Conservation (phyloP, 257 asterid genomes). For the Gynochthodes officinalis region DNA sequence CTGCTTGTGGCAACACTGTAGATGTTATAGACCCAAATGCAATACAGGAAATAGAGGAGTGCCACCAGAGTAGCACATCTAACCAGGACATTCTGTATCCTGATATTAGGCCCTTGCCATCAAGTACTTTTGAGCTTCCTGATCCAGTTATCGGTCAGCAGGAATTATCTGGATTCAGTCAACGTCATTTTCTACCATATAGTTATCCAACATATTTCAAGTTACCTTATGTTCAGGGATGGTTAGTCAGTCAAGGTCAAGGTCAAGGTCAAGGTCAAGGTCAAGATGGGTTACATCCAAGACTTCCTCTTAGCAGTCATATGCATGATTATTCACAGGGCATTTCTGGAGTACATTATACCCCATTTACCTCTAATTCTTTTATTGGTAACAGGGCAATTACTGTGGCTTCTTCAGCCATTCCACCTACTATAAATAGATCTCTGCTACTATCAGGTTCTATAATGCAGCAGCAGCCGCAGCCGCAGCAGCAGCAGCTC, state of each 20-base stretch:
- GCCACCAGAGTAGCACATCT: slow-evolving; percentile 17
- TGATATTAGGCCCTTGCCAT: neutral
- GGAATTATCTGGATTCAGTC: neutral
- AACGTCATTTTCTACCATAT: slow-evolving; percentile 56
- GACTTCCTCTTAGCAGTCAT: slow-evolving; percentile 23
- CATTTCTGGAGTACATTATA: neutral
- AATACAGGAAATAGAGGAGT: slow-evolving; percentile 49
- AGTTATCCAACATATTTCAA: slow-evolving; percentile 78
- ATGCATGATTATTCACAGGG: slow-evolving; percentile 1
- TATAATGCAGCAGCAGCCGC: slow-evolving; percentile 80
- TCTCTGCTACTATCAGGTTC: slow-evolving; percentile 41
- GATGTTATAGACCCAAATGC: slow-evolving; percentile 62
- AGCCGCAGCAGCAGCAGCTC: slow-evolving; percentile 72
- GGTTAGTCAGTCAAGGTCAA: slow-evolving; percentile 90
- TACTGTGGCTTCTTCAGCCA: slow-evolving; percentile 8
- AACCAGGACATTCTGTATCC: neutral
- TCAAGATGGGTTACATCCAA: slow-evolving; percentile 67
- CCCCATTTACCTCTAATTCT: slow-evolving; percentile 3
- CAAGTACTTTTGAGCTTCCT: slow-evolving; percentile 3
- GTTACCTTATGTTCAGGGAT: slow-evolving; percentile 80
- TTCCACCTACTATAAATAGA: neutral
- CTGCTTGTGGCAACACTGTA: slow-evolving; percentile 37
- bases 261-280: no score
- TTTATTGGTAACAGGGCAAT: neutral
- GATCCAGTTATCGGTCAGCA: neutral